These are phyloP conservation scores for Silybum marianum DNA, from an alignment of 129 eudicot species.

Conservation along the genomic window DNA sequence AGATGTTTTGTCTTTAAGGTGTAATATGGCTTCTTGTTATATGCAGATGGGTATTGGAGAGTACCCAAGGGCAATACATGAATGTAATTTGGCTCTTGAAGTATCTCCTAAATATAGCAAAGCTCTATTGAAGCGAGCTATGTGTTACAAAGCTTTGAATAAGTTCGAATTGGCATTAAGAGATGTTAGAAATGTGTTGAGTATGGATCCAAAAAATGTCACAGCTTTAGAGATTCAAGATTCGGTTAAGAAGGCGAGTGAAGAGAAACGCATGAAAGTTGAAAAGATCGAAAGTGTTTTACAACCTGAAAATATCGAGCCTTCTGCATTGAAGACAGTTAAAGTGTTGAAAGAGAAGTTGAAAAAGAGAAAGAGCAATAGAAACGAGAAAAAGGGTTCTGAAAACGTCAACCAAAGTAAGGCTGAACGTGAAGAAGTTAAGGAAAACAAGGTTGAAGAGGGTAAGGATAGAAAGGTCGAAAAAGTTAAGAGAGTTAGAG, in stretches of 20 bases:
- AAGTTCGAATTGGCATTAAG: constrained; percentile 74
- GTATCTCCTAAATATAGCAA: constrained; percentile 87
- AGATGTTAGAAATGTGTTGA: constrained; percentile 77
- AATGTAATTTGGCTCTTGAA: constrained; percentile 92
- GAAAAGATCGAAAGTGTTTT: constrained; percentile 58
- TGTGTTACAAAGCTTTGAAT: constrained; percentile 75
- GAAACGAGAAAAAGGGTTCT: constrained; percentile 39
- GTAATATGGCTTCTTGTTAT: constrained; percentile 85
- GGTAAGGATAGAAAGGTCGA: constrained; percentile 37
- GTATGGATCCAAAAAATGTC: constrained; percentile 80
- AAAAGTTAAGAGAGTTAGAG: constrained; percentile 12
- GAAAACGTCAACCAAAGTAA: constrained; percentile 25
- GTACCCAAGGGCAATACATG: constrained; percentile 82
- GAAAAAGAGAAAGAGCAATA: constrained; percentile 52
- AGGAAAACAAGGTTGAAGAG: constrained; percentile 36
- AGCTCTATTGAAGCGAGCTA: constrained; percentile 86
- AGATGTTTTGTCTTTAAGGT: constrained; percentile 48
- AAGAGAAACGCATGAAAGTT: constrained; percentile 48
- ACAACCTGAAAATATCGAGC: constrained; percentile 41
- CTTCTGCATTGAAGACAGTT: constrained; percentile 25
- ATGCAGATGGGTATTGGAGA: constrained; percentile 94
- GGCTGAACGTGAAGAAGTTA: constrained; percentile 32
- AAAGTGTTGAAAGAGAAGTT: constrained; percentile 50
- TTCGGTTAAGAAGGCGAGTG: constrained; percentile 54
- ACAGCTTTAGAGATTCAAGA: constrained; percentile 68